A percentile compares a stretch with the other conserved stretches of the same genome.
These are phyloP conservation scores for Mucor velutinosus DNA, from an alignment of 371 early-diverging fungal genomes.

Conservation along the genomic window DNA sequence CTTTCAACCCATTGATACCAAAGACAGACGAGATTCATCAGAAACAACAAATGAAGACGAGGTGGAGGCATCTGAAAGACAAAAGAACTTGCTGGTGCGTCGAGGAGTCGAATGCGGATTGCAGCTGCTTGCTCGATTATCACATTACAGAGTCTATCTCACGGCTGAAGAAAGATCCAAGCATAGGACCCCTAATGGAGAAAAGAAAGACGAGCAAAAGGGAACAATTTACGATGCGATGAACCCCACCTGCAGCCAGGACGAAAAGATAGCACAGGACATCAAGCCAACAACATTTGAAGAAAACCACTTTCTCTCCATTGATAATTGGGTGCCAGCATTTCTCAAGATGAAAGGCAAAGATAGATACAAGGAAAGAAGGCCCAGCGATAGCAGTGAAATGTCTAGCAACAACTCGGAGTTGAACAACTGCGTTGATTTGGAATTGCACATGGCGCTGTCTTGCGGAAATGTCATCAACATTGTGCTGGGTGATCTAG, in stretches of 20 bases:
- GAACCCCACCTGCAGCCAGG: background rate
- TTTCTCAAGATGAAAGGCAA: constrained; percentile 7
- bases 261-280: background rate
- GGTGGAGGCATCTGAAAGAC: constrained; percentile 23
- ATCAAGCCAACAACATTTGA: constrained; percentile 3
- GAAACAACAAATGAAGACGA: constrained; percentile 5
- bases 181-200: constrained; percentile 34
- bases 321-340: constrained; percentile 6
- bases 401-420: background rate
- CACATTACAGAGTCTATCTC: constrained; percentile 62
- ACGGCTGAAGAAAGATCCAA: constrained; percentile 59
- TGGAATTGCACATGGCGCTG: constrained; percentile 61
- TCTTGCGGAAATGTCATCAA: constrained; percentile 61
- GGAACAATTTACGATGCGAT: constrained; percentile 20
- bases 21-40: constrained; percentile 6
- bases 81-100: constrained; percentile 46
- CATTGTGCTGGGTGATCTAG: constrained; percentile 49
- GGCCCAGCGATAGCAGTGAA: constrained; percentile 10
- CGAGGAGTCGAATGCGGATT: constrained; percentile 58
- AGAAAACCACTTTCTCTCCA: background rate
- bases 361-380: constrained; percentile 1
- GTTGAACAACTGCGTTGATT: constrained; percentile 31
- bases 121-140: constrained; percentile 54
- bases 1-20: constrained; percentile 46
- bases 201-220: constrained; percentile 1